A percentile compares a stretch with the other conserved stretches of the same genome.
Evolutionary conservation across 2,329 filamentous ascomycete species (phyloP).

Genomic region (Calonectria naviculata): DNA sequence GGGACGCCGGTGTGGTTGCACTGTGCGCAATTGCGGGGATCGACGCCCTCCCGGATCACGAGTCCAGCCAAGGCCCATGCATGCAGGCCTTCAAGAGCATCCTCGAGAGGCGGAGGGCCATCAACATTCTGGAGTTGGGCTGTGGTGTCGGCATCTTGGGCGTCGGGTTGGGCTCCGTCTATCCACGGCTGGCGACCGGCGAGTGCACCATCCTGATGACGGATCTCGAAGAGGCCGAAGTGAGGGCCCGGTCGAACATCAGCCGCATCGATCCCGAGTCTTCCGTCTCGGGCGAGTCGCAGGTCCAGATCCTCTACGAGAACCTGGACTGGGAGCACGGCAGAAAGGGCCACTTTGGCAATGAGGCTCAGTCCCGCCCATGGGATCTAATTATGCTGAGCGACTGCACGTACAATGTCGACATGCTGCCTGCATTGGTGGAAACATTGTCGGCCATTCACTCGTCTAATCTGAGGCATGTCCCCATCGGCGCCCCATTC

Average conservation of each 20-base stretch:
- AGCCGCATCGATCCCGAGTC: conserved; percentile 35
- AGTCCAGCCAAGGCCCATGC: conserved; percentile 39
- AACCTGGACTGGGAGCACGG: conserved; percentile 69
- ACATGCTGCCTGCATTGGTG: conserved; percentile 64
- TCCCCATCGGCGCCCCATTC: conserved; percentile 25
- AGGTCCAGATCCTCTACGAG: conserved; percentile 57
- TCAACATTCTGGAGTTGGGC: conserved; percentile 65
- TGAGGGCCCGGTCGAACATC: conserved; percentile 61
- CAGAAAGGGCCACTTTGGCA: conserved; percentile 55
- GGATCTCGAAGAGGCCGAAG: conserved; percentile 65
- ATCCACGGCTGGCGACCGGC: conserved; percentile 37
- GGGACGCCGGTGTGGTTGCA: conserved; percentile 66
- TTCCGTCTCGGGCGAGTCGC: conserved; percentile 27
- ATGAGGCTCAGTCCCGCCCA: conserved; percentile 46
- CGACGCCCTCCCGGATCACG: conserved; percentile 39
- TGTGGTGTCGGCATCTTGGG: conserved; percentile 68
- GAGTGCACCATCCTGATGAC: conserved; percentile 61
- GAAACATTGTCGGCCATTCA: conserved; percentile 64
- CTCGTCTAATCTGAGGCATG: conserved; percentile 43
- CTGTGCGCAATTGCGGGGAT: conserved; percentile 46
- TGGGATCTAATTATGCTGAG: conserved; percentile 68
- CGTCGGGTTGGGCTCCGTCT: conserved; percentile 56
- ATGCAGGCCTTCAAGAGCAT: conserved; percentile 46
- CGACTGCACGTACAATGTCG: conserved; percentile 72
- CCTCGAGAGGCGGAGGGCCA: conserved; percentile 36